Evolutionary conservation across 2,329 filamentous ascomycete species (phyloP), one percentile per base, ranked within the genome.

Genomic region (Thyridium curvatum): DNA sequence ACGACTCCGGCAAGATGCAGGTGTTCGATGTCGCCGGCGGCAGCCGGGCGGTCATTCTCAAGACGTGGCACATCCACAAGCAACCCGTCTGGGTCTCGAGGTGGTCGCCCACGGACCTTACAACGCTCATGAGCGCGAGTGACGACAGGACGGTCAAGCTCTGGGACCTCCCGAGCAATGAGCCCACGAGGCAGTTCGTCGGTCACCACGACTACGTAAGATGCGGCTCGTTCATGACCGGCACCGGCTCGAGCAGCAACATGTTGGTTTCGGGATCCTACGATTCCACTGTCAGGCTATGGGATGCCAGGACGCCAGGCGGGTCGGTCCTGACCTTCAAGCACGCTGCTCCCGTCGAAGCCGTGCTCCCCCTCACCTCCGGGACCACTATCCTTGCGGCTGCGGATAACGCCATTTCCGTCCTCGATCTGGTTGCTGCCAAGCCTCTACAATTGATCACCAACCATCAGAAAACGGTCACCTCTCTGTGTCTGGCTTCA

Each of bases 381-480:
- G 89, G 88, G 35, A 95, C 90, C 4, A 89, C 86, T 4, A 70
- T 98, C 17, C 74, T 96, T 28, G 89, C 89, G 12, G 79, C 91
- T 3, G 81, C 89, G 14, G 90, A 86, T 41, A 94, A 86, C 55
- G 79, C 86, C 45, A 87, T 98, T 53, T 89, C 86, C 6, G 88
- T 98, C 10, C 74, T 98, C 45, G 93, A 98, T 59, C 76, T 98
- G 33, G 84, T 97, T 13, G 91, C 90, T 36, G 93, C 86, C 18
- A 88, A 87, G 55, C 89, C 91, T 4, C 69, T 95, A 41, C 84
- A 89, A 51, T 71, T 94, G 55, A 82, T 98, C 46, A 83, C 82
- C 51, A 97, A 94, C 59, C 93, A 98, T 63, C 93, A 98, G 58
- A 98, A 97, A 77, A 95, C 93, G 1, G 90, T 98, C 43, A 97